phyloP scores from a whole-genome alignment of 768 basidiomycete genomes.

The Polyporus arcularius region DNA sequence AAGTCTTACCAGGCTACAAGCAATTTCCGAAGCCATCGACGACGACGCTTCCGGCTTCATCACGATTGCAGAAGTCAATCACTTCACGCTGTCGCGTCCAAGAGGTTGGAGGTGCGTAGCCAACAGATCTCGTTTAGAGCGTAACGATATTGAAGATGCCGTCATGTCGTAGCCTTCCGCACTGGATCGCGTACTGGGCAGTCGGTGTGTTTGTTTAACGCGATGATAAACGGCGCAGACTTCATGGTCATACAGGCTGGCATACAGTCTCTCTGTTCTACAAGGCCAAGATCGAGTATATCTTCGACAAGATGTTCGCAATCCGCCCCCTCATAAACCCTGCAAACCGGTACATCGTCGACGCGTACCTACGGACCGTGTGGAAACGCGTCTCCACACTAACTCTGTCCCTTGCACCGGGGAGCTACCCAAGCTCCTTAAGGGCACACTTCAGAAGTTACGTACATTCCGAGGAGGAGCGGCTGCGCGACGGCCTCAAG shows the following conservation, averaged over 20 bases:
- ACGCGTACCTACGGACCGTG: constrained; percentile 29
- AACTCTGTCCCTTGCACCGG: constrained; percentile 13
- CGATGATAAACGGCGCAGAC: neutral
- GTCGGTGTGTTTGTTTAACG: constrained; percentile 24
- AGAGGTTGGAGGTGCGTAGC: constrained; percentile 32
- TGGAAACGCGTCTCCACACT: constrained; percentile 5
- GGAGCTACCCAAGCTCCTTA: constrained; percentile 26
- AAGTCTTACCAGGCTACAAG: constrained; percentile 32
- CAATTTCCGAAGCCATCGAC: constrained; percentile 40
- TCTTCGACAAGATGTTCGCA: constrained; percentile 19
- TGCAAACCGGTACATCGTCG: constrained; percentile 24
- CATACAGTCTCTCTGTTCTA: constrained; percentile 19
- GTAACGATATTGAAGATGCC: neutral
- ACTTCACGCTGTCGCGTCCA: constrained; percentile 32
- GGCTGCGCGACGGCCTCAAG: constrained; percentile 32
- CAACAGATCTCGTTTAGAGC: neutral
- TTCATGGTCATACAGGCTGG: constrained; percentile 21
- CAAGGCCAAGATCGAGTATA: constrained; percentile 14
- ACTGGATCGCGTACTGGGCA: constrained; percentile 38
- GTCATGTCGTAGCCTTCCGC: constrained; percentile 23
- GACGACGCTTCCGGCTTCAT: constrained; percentile 41
- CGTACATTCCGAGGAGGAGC: constrained; percentile 27
- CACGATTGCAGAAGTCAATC: constrained; percentile 36
- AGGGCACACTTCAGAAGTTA: constrained; percentile 28
- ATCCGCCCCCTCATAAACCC: constrained; percentile 12